A percentile compares a stretch with the other conserved stretches of the same genome.
These are phyloP conservation scores for Rubroshorea leprosula DNA, from an alignment of 345 rosid species.

Conservation along the genomic window DNA sequence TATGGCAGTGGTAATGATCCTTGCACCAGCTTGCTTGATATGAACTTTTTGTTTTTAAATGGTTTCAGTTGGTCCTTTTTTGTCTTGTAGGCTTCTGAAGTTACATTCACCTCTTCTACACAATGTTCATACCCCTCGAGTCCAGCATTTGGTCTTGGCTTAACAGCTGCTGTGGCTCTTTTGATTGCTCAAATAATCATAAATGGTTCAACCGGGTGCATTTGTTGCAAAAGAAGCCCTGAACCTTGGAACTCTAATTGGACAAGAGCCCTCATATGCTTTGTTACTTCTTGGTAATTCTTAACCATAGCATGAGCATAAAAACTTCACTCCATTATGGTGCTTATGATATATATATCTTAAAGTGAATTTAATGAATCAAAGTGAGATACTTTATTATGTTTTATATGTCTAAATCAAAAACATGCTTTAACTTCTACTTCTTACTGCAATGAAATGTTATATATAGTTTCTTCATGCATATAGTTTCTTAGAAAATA, in stretches of 20 bases:
- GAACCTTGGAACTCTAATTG: conserved; percentile 53
- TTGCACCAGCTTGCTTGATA: neutral
- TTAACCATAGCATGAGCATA: neutral
- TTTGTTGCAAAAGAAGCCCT: conserved; percentile 65
- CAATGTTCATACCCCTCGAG: conserved; percentile 65
- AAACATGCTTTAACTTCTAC: no score
- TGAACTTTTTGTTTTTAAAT: neutral
- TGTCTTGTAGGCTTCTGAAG: conserved; percentile 55
- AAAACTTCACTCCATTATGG: neutral
- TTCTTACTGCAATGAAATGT: no score
- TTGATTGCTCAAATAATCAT: conserved; percentile 58
- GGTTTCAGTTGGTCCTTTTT: conserved; percentile 4
- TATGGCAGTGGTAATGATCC: neutral
- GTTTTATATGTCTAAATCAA: no score
- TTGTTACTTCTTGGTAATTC: conserved; percentile 70
- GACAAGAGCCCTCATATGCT: conserved; percentile 59
- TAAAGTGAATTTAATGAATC: neutral
- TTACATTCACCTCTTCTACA: conserved; percentile 32
- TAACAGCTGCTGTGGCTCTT: conserved; percentile 60
- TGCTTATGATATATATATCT: neutral
- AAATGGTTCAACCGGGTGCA: conserved; percentile 59
- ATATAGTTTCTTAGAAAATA: no score
- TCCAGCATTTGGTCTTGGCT: conserved; percentile 66
- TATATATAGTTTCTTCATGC: no score
- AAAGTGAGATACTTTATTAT: no score